Conservation (phyloP, 768 basidiomycete species). For the Kondoa subrosea region DNA sequence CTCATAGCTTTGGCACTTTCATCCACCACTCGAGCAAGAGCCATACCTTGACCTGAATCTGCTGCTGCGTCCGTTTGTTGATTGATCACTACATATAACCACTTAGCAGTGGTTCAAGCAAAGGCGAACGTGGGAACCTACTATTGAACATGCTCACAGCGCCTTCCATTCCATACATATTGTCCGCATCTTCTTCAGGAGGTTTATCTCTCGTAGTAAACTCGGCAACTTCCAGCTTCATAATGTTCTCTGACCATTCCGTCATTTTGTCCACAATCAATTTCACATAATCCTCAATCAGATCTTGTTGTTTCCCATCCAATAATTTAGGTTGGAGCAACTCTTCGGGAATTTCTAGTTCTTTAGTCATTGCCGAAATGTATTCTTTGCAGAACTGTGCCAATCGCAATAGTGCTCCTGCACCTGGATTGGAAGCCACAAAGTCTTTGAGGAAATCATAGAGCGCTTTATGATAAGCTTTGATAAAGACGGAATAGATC, state of each 20-base stretch:
- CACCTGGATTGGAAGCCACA: constrained; percentile 49
- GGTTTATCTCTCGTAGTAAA: constrained; percentile 68
- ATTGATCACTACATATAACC: constrained; percentile 14
- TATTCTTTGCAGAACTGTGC: constrained; percentile 95
- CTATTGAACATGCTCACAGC: constrained; percentile 89
- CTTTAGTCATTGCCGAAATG: constrained; percentile 72
- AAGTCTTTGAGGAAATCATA: constrained; percentile 56
- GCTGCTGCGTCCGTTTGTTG: constrained; percentile 75
- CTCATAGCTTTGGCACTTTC: constrained; percentile 84
- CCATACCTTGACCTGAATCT: constrained; percentile 87
- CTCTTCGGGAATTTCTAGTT: constrained; percentile 64
- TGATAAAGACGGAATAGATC: constrained; percentile 62
- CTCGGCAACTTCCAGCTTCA: constrained; percentile 72
- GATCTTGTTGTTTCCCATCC: constrained; percentile 76
- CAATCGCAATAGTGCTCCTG: constrained; percentile 66
- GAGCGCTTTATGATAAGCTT: constrained; percentile 75
- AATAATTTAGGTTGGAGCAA: constrained; percentile 76
- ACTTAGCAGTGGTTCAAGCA: background rate
- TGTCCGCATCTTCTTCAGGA: constrained; percentile 76
- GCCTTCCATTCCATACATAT: constrained; percentile 75
- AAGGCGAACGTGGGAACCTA: constrained; percentile 9
- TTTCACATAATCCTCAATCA: constrained; percentile 89
- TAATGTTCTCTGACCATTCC: constrained; percentile 87
- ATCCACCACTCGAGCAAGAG: constrained; percentile 72
- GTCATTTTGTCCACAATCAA: constrained; percentile 88